phyloP scores from a whole-genome alignment of 306 rosid species.

The cucumber (Cucumis sativus) region DNA sequence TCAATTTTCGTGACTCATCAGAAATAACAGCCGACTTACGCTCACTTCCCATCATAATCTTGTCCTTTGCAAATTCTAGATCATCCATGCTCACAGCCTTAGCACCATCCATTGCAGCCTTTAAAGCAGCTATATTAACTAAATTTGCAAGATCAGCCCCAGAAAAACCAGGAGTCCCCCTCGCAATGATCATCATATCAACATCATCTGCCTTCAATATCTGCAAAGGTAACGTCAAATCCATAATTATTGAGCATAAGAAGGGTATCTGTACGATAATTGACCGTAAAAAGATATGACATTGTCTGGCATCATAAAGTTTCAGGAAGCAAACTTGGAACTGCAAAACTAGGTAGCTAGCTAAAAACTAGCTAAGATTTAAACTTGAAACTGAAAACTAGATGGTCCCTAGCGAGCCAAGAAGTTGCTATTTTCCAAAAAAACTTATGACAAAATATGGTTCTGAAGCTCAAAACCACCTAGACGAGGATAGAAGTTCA shows the following conservation, averaged over 20 bases:
- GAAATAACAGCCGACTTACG: conserved; percentile 78
- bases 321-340: not conserved
- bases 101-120: conserved; percentile 89
- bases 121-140: conserved; percentile 73
- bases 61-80: conserved; percentile 82
- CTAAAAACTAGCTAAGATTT: not conserved
- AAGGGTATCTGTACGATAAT: not conserved
- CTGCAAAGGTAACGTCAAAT: conserved; percentile 21
- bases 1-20: conserved; percentile 47
- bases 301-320: not conserved
- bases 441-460: not conserved
- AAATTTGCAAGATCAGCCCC: conserved; percentile 93
- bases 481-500: not conserved
- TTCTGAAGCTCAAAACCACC: not conserved
- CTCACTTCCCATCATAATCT: conserved; percentile 89
- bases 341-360: not conserved
- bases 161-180: conserved; percentile 82
- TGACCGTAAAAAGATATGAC: not conserved
- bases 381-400: not conserved
- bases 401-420: not conserved
- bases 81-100: conserved; percentile 74
- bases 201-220: conserved; percentile 76
- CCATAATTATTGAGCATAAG: not conserved
- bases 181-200: conserved; percentile 66
- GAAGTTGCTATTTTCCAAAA: not conserved